A percentile compares a stretch with the other conserved stretches of the same genome.
Conservation (phyloP, 1,139 yeast genomes). For the Scheffersomyces insectosa region DNA sequence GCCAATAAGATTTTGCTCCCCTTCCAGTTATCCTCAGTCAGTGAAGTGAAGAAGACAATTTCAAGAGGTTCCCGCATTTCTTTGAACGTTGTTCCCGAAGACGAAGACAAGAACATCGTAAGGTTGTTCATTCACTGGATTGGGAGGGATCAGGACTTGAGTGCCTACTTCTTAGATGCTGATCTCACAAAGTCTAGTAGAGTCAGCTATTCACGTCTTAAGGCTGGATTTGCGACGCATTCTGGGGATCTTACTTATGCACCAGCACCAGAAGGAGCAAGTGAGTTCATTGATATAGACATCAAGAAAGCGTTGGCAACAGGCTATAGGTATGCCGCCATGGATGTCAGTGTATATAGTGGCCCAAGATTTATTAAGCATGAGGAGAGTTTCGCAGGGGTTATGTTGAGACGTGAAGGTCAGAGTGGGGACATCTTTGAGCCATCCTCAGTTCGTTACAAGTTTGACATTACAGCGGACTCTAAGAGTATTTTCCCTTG, state of each 20-base stretch:
- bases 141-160: conserved; percentile 10
- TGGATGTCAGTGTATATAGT: conserved; percentile 8
- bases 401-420: conserved; percentile 7
- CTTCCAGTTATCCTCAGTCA: conserved; percentile 3
- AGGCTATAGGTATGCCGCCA: conserved; percentile 8
- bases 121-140: conserved; percentile 12
- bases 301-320: conserved; percentile 3
- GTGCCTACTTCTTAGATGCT: conserved; percentile 6
- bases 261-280: conserved; percentile 12
- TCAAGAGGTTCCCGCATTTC: conserved; percentile 9
- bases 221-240: conserved; percentile 5
- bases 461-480: conserved; percentile 8
- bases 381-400: conserved; percentile 10
- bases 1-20: conserved; percentile 5
- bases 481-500: conserved; percentile 2
- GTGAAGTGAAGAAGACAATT: conserved; percentile 5
- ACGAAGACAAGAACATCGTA: conserved; percentile 5
- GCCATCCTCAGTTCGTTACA: conserved; percentile 8
- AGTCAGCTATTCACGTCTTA: conserved; percentile 4
- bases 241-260: conserved; percentile 11
- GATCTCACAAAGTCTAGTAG: conserved; percentile 1
- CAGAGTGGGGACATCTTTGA: conserved; percentile 10
- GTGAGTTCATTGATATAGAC: conserved; percentile 12
- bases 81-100: conserved; percentile 3
- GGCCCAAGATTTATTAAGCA: conserved; percentile 7